Percentiles rank a stretch among this genome's conserved stretches.
These are phyloP conservation scores for Sarcodon sp. DNA, from an alignment of 768 basidiomycete genomes.

Conservation along the genomic window DNA sequence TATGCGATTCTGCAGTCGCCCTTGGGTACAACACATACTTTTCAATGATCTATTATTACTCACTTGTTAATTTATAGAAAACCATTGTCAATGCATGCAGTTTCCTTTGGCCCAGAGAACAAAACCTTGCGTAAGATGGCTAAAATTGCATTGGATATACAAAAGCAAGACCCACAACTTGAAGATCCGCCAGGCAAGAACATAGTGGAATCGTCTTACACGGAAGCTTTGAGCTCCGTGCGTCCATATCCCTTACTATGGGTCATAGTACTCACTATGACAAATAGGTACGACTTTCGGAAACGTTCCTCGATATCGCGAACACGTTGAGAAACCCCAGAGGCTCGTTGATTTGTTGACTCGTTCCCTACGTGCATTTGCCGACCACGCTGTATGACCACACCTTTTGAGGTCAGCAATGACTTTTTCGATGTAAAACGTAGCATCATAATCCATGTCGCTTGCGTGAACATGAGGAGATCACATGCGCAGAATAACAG, in stretches of 20 bases:
- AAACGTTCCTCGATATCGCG: constrained; percentile 46
- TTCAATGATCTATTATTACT: neutral
- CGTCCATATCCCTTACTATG: neutral
- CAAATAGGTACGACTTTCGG: constrained; percentile 34
- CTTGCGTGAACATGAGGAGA: too few relatives aligned
- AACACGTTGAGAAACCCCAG: constrained; percentile 45
- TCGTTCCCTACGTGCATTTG: too few relatives aligned
- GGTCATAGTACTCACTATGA: neutral
- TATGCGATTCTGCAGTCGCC: constrained; percentile 28
- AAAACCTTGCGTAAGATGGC: constrained; percentile 33
- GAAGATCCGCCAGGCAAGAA: constrained; percentile 22
- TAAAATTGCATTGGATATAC: constrained; percentile 33
- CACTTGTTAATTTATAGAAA: constrained; percentile 21
- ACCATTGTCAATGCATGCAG: constrained; percentile 42
- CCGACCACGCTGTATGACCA: too few relatives aligned
- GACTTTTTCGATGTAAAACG: too few relatives aligned
- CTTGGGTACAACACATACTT: constrained; percentile 23
- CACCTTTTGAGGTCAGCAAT: too few relatives aligned
- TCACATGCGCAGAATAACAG: too few relatives aligned
- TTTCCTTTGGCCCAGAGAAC: constrained; percentile 35
- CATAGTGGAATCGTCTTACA: constrained; percentile 30
- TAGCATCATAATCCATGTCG: too few relatives aligned
- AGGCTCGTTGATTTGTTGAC: constrained; percentile 25
- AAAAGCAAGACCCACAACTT: constrained; percentile 24
- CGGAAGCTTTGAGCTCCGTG: constrained; percentile 39